Percentiles rank a stretch among this genome's conserved stretches.
These are phyloP conservation scores for Primulina eburnea DNA, from an alignment of 257 asterid species.

Conservation along the genomic window DNA sequence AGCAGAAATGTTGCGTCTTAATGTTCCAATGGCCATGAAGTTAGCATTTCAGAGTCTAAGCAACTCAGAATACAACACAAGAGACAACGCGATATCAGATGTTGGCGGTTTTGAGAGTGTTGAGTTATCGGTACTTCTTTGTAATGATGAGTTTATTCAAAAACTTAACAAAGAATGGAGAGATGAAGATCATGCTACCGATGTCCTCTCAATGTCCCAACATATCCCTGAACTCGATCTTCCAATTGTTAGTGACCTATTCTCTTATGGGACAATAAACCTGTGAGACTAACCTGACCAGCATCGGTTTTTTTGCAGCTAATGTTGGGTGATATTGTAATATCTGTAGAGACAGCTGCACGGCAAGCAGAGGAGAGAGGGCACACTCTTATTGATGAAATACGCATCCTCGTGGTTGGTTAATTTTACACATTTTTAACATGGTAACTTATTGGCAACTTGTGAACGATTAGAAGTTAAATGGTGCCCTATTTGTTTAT, in stretches of 20 bases:
- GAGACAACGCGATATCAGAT: conserved; percentile 61
- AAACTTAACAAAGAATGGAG: conserved; percentile 95
- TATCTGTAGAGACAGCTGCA: conserved; percentile 97
- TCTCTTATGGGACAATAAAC: conserved; percentile 11
- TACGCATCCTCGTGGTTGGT: conserved; percentile 89
- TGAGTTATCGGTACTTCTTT: conserved; percentile 86
- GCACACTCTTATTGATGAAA: conserved; percentile 87
- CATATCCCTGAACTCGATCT: conserved; percentile 83
- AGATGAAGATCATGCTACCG: conserved; percentile 89
- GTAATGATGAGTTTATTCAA: conserved; percentile 80
- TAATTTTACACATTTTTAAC: conserved; percentile 18
- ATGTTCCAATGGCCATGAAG: conserved; percentile 95
- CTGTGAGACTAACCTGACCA: conserved; percentile 30
- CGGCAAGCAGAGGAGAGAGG: conserved; percentile 95
- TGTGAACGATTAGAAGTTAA: background rate
- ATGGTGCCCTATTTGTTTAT: conserved; percentile 17
- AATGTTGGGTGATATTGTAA: conserved; percentile 90
- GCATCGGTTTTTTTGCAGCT: conserved; percentile 51
- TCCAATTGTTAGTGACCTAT: conserved; percentile 64
- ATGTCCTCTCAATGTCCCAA: conserved; percentile 97
- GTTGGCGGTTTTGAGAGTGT: conserved; percentile 72
- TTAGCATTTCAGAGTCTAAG: conserved; percentile 64
- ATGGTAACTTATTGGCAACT: background rate
- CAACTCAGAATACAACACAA: conserved; percentile 55
- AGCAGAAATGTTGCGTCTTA: conserved; percentile 85